Conservation (phyloP, 2,329 filamentous ascomycete species). For the Tolypocladium nubicola region DNA sequence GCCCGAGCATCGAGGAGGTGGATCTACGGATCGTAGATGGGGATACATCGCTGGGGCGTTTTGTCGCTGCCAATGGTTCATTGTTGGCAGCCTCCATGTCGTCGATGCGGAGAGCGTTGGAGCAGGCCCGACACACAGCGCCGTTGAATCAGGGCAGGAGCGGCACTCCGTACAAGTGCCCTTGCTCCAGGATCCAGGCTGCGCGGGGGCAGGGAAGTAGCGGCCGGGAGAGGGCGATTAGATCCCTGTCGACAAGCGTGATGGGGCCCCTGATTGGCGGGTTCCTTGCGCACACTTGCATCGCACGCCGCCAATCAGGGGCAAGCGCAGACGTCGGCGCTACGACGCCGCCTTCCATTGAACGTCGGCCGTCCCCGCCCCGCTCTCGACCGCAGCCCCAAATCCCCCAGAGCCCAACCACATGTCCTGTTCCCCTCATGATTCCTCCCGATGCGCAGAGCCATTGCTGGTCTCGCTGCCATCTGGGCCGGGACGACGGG, state of each 20-base stretch:
- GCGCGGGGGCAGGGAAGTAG: not conserved
- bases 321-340: constrained; percentile 20
- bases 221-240: constrained; percentile 18
- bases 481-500: not conserved
- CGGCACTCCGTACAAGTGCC: not conserved
- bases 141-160: not conserved
- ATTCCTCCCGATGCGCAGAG: not conserved
- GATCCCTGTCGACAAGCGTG: constrained; percentile 22
- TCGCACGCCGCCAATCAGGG: constrained; percentile 23
- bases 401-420: constrained; percentile 16
- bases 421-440: constrained; percentile 6
- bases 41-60: not conserved
- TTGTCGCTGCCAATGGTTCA: not conserved
- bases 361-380: constrained; percentile 11
- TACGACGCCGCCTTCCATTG: constrained; percentile 21
- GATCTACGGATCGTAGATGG: not conserved
- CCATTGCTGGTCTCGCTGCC: not conserved
- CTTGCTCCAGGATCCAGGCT: not conserved
- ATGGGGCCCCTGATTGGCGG: constrained; percentile 23
- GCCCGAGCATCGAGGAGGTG: not conserved
- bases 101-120: not conserved
- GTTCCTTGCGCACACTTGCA: constrained; percentile 13
- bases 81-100: not conserved
- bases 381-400: constrained; percentile 17
- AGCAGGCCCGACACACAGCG: not conserved